Evolutionary conservation across 1,284 basidiomycete species (phyloP).

Genomic region (Rhizoctonia solani): DNA sequence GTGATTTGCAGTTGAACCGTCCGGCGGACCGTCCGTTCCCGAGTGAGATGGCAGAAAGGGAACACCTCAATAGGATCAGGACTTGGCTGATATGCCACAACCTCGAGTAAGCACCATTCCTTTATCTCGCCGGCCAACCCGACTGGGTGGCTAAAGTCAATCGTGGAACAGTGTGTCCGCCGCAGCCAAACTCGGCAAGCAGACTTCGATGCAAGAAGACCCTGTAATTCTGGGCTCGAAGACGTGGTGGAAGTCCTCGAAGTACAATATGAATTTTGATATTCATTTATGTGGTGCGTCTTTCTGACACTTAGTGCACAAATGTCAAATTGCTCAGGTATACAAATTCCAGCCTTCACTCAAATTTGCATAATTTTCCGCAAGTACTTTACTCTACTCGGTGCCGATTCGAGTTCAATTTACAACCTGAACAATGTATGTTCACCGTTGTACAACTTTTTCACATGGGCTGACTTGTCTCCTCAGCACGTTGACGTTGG

Average conservation of each 20-base stretch:
- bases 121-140: not conserved
- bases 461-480: no score
- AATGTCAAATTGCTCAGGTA: not conserved
- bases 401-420: slow-evolving; percentile 1
- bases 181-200: slow-evolving; percentile 18
- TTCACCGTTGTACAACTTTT: no score
- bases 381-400: slow-evolving; percentile 12
- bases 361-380: slow-evolving; percentile 27
- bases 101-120: slow-evolving; percentile 24
- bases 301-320: not conserved
- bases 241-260: slow-evolving; percentile 19
- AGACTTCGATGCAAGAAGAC: slow-evolving; percentile 16
- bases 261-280: slow-evolving; percentile 5
- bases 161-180: slow-evolving; percentile 4
- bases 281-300: slow-evolving; percentile 32
- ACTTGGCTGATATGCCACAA: slow-evolving; percentile 30
- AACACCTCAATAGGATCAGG: slow-evolving; percentile 8
- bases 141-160: not conserved
- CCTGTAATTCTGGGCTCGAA: slow-evolving; percentile 11
- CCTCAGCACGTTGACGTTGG: not conserved
- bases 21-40: not conserved
- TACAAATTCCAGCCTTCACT: slow-evolving; percentile 14
- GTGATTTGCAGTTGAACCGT: slow-evolving; percentile 16
- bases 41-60: slow-evolving; percentile 19
- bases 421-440: no score